Evolutionary conservation across 1,284 basidiomycete genomes (phyloP).

Genomic region (Tilletia indica): DNA sequence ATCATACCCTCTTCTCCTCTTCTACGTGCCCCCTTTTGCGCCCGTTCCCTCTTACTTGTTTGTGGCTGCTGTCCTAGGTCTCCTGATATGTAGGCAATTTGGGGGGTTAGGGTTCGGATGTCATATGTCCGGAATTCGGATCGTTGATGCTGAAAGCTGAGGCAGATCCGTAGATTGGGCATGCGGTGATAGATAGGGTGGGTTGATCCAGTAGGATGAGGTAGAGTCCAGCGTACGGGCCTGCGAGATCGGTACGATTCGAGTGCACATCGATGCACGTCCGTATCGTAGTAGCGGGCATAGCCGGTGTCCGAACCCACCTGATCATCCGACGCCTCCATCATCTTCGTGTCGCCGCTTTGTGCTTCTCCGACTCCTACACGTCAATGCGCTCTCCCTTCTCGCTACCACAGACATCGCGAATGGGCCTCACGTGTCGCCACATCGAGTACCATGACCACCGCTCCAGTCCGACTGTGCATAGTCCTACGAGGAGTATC

Average conservation of each 20-base stretch:
- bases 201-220: slow-evolving; percentile 5
- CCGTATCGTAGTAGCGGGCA: neutral
- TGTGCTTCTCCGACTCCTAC: neutral
- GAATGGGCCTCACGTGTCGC: slow-evolving; percentile 29
- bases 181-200: neutral
- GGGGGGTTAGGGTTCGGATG: too few species aligned
- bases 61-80: too few species aligned
- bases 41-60: too few species aligned
- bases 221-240: neutral
- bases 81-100: too few species aligned
- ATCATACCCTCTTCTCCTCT: too few species aligned
- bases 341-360: neutral
- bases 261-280: neutral
- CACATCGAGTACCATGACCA: slow-evolving; percentile 31
- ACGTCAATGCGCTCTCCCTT: too few species aligned
- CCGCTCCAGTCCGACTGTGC: too few species aligned
- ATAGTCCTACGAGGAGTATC: slow-evolving; percentile 27
- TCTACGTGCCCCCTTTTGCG: too few species aligned
- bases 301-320: neutral
- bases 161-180: too few species aligned
- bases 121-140: too few species aligned
- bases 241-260: neutral
- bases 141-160: neutral
- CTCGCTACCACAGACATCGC: slow-evolving; percentile 28
- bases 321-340: neutral